These are phyloP conservation scores for Pseudophaeomoniella oleicola DNA, from an alignment of 2,329 filamentous ascomycete species.

Conservation along the genomic window DNA sequence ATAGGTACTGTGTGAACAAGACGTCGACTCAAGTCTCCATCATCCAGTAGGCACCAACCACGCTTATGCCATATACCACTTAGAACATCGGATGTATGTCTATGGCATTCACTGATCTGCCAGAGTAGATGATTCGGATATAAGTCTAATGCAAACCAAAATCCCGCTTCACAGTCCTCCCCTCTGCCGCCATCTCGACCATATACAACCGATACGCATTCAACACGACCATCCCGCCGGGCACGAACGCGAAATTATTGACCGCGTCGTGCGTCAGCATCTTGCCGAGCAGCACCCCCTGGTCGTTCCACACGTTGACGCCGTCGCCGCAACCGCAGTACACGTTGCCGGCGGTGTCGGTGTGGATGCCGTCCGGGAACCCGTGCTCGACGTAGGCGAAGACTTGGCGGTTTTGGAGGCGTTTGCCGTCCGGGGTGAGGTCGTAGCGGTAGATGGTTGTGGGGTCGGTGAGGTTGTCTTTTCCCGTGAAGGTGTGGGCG, in stretches of 20 bases:
- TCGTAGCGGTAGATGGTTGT: constrained; percentile 24
- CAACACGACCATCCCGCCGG: not conserved
- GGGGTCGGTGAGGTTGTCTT: constrained; percentile 5
- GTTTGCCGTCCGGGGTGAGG: constrained; percentile 20
- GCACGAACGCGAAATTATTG: constrained; percentile 26
- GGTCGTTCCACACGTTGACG: constrained; percentile 37
- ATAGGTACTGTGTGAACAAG: no score
- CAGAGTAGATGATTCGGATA: no score
- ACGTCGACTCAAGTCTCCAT: no score
- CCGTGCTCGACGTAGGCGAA: constrained; percentile 37
- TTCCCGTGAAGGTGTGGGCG: constrained; percentile 3
- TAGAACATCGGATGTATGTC: no score
- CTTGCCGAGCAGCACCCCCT: constrained; percentile 39
- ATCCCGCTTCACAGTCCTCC: not conserved
- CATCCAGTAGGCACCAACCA: no score
- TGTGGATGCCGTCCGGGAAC: constrained; percentile 33
- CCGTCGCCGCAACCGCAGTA: constrained; percentile 42
- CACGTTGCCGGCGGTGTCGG: constrained; percentile 39
- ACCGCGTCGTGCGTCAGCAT: constrained; percentile 34
- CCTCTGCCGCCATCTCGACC: not conserved
- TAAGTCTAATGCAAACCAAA: no score
- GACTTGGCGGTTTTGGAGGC: constrained; percentile 34
- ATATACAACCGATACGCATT: not conserved
- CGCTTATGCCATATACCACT: no score
- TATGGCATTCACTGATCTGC: no score